Percentiles rank a stretch among this genome's conserved stretches.
These are phyloP conservation scores for Naganishia onofrii DNA, from an alignment of 768 basidiomycete genomes.

Conservation along the genomic window DNA sequence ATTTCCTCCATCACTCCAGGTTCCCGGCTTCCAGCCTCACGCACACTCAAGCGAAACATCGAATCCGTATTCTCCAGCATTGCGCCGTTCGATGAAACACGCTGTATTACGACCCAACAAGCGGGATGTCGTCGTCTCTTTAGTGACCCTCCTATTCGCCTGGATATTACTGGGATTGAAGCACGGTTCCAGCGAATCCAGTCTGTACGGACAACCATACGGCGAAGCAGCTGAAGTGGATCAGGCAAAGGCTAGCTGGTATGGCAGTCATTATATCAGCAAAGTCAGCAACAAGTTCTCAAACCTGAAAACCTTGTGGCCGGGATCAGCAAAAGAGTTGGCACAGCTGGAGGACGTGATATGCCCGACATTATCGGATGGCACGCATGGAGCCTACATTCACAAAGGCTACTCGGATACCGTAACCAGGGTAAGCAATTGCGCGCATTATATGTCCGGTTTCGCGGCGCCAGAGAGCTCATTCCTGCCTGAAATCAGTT, in stretches of 20 bases:
- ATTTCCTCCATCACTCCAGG: conserved; percentile 18
- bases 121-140: conserved; percentile 46
- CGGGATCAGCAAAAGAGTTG: conserved; percentile 21
- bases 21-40: conserved; percentile 13
- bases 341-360: conserved; percentile 17
- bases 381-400: background rate
- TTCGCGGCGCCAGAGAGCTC: background rate
- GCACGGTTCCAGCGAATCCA: background rate
- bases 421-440: background rate
- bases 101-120: conserved; percentile 38
- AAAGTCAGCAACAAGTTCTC: conserved; percentile 13
- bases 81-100: conserved; percentile 1
- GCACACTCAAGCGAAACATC: conserved; percentile 2
- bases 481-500: background rate
- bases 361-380: conserved; percentile 15
- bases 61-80: conserved; percentile 27
- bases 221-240: background rate
- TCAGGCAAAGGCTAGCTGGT: conserved; percentile 11
- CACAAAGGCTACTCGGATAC: conserved; percentile 10
- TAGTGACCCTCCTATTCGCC: conserved; percentile 43
- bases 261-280: conserved; percentile 6
- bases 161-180: conserved; percentile 39
- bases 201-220: background rate
- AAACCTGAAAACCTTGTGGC: conserved; percentile 12
- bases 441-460: background rate